A percentile compares a stretch with the other conserved stretches of the same genome.
Evolutionary conservation across 2,329 filamentous ascomycete species (phyloP).

Genomic region (Pyrenochaeta sp.): DNA sequence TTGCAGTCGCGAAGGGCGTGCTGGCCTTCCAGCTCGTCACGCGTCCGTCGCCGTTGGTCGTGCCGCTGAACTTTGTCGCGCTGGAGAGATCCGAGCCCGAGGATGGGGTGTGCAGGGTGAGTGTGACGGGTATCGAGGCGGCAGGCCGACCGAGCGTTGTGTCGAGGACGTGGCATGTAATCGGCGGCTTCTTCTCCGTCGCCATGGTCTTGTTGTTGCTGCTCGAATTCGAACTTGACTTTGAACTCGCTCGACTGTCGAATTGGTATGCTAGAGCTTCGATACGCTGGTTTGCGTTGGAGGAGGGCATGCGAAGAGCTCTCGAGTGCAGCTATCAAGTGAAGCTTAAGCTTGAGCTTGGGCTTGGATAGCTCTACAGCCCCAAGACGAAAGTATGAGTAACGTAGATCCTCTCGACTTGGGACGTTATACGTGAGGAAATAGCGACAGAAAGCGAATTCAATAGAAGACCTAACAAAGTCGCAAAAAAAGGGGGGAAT

Average conservation of each 20-base stretch:
- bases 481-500: not conserved
- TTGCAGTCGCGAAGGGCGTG: slow-evolving; percentile 52
- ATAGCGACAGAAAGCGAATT: too few relatives aligned
- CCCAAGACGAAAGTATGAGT: not conserved
- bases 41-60: slow-evolving; percentile 79
- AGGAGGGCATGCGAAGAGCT: slow-evolving; percentile 23
- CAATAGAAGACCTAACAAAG: too few relatives aligned
- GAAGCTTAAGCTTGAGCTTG: not conserved
- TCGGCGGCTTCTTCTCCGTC: slow-evolving; percentile 58
- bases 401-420: not conserved
- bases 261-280: slow-evolving; percentile 31
- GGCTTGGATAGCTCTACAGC: too few relatives aligned
- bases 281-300: slow-evolving; percentile 27
- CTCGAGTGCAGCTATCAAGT: not conserved
- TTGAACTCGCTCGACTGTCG: slow-evolving; percentile 6
- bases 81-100: slow-evolving; percentile 19
- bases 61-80: slow-evolving; percentile 60
- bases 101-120: slow-evolving; percentile 56
- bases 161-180: slow-evolving; percentile 89
- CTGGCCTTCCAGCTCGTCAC: slow-evolving; percentile 72
- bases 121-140: slow-evolving; percentile 70
- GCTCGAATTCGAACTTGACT: slow-evolving; percentile 5
- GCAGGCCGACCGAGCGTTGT: slow-evolving; percentile 78
- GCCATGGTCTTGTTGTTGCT: slow-evolving; percentile 20
- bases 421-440: not conserved